phyloP scores from a whole-genome alignment of 176 grass and related monocot genomes.

The Rhynchospora breviuscula region DNA sequence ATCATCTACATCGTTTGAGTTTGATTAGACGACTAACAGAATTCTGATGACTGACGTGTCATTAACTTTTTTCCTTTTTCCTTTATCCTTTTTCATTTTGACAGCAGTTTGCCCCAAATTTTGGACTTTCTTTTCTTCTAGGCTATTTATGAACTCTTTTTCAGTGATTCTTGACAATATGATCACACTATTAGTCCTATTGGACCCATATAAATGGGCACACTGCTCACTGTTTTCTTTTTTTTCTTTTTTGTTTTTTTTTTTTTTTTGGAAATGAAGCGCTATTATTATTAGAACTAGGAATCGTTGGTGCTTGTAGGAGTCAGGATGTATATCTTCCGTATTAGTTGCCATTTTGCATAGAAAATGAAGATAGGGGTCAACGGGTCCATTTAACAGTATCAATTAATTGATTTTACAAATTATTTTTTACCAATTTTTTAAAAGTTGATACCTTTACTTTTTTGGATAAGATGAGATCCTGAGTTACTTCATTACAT shows the following conservation, averaged over 20 bases:
- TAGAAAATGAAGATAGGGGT: not conserved
- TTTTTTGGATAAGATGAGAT: not conserved
- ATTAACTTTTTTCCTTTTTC: not conserved
- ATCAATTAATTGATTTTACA: not conserved
- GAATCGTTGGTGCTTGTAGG: not conserved
- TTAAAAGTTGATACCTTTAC: too few relatives aligned
- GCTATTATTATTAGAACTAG: not conserved
- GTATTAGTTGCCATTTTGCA: not conserved
- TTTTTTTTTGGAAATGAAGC: not conserved
- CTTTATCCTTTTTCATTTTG: not conserved
- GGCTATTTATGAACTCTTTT: not conserved
- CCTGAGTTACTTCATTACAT: not conserved
- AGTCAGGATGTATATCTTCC: not conserved
- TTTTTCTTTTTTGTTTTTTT: not conserved
- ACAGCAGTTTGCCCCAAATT: not conserved
- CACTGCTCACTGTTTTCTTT: not conserved
- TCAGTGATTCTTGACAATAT: not conserved
- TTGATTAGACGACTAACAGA: not conserved
- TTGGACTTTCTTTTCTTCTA: not conserved
- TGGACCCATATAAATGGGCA: not conserved
- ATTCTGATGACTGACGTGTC: not conserved
- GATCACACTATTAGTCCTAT: not conserved
- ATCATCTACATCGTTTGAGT: not conserved
- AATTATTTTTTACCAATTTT: not conserved
- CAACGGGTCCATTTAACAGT: not conserved